Evolutionary conservation across 192 early-diverging fungal species (phyloP), one percentile per base, ranked within the genome.

Genomic region (Cladochytrium replicatum): DNA sequence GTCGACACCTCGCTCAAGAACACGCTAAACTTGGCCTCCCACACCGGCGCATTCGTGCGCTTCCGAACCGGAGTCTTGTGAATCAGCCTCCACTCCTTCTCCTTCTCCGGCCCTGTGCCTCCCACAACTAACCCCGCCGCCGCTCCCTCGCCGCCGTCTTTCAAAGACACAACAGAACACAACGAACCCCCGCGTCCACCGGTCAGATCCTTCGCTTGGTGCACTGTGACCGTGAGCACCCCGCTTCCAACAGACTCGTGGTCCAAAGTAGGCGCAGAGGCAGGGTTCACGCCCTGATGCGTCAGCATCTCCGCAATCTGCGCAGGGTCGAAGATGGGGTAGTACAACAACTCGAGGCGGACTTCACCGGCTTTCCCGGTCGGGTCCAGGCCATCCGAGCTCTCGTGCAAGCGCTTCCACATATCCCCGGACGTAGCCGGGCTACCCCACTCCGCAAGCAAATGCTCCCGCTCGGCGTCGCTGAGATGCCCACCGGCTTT

Each of bases 21-120:
- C 2, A 81, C 46, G 42, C 85, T 83, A 32, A 77, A 63, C 46
- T 69, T 71, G 3, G 72, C 65, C 44, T 86, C 81, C 86, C 86
- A 96, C 26, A 80, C 72, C 28, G 92, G 92, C 46, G 80, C 85
- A 52, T 77, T 76, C 15, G 80, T 89, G 49, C 79, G 74, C 45
- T 78, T 87, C 45, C 80, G 75, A 23, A 62, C 63, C 32, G 79
- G 81, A 15, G 90, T 87, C 21, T 32, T 28, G 5, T 46, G 56
- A 6, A 60, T 15, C 17, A 3, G 8, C 29, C 42, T 43, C 13
- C 32, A 32, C 7, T 46, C 62, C 5, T 56, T 15, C 17, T 48
- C 25, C 13, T 40, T 39, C 26, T 46, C 28, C 2, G 32, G 41
- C 3, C 44, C 29, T 19, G 8, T 15, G 2, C 28, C 26, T 23